These are phyloP conservation scores for Fusarium armeniacum DNA, from an alignment of 2,329 filamentous ascomycete genomes.

Conservation along the genomic window DNA sequence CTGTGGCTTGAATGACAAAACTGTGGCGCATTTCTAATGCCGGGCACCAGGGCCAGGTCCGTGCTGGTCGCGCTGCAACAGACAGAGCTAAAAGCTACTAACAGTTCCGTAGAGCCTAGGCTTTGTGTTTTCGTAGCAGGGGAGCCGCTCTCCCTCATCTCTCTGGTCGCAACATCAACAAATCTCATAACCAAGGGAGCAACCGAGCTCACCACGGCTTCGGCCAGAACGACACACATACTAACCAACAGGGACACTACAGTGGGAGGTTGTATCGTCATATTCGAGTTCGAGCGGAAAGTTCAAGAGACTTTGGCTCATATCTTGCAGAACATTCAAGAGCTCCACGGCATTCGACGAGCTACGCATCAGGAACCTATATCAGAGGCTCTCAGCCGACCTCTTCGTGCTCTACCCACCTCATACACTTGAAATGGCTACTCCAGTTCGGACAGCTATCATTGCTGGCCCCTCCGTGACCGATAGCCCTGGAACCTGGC, in stretches of 20 bases:
- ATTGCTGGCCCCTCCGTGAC: conserved; percentile 58
- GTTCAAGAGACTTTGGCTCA: background rate
- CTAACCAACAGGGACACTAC: conserved; percentile 50
- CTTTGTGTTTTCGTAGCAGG: conserved; percentile 44
- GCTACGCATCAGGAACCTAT: conserved; percentile 11
- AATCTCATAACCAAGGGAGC: conserved; percentile 48
- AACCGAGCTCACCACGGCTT: conserved; percentile 52
- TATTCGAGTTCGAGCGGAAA: conserved; percentile 5
- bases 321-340: conserved; percentile 20
- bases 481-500: conserved; percentile 84
- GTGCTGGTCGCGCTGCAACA: conserved; percentile 46
- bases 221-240: conserved; percentile 50
- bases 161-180: conserved; percentile 52
- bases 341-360: conserved; percentile 11
- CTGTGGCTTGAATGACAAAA: conserved; percentile 31
- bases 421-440: conserved; percentile 48
- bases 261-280: background rate
- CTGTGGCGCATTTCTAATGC: conserved; percentile 26
- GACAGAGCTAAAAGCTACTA: conserved; percentile 34
- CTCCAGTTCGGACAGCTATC: conserved; percentile 55
- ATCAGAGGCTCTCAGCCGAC: background rate
- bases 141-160: conserved; percentile 37
- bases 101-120: conserved; percentile 2
- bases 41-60: conserved; percentile 14
- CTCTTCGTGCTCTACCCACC: background rate